phyloP scores from a whole-genome alignment of 495 filamentous ascomycete species.

The Aspergillus nanangensis region DNA sequence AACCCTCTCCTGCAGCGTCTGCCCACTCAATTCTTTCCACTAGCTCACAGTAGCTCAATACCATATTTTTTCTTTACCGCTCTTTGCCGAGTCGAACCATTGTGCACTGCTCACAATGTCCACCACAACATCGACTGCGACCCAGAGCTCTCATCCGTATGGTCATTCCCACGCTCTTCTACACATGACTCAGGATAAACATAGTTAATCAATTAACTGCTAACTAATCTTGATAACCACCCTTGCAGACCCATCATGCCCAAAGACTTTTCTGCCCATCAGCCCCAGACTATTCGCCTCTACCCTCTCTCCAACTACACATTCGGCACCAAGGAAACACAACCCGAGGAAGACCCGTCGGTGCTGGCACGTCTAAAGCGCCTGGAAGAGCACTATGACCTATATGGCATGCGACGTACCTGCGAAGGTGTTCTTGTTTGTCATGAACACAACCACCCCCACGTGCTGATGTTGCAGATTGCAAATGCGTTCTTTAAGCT shows the following conservation, averaged over 20 bases:
- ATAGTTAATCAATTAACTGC: too few species aligned
- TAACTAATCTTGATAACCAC: background rate
- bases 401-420: constrained; percentile 92
- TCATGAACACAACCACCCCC: constrained; percentile 97
- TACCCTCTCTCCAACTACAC: constrained; percentile 98
- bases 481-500: constrained; percentile 99
- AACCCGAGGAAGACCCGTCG: constrained; percentile 95
- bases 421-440: constrained; percentile 96
- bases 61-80: too few species aligned
- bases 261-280: constrained; percentile 78
- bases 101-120: constrained; percentile 59
- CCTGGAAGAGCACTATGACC: constrained; percentile 87
- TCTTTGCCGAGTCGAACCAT: too few species aligned
- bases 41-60: too few species aligned
- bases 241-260: constrained; percentile 65
- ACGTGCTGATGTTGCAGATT: constrained; percentile 97
- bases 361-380: constrained; percentile 88
- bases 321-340: constrained; percentile 95
- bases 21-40: too few species aligned
- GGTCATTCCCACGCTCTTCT: constrained; percentile 19
- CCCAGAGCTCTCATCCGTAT: constrained; percentile 67
- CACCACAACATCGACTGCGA: constrained; percentile 62
- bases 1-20: too few species aligned
- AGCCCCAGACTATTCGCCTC: constrained; percentile 85
- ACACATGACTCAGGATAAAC: too few species aligned